Evolutionary conservation across 805 yeast genomes (phyloP), one percentile per base, ranked within the genome.

Genomic region (Ogataea methanolica): DNA sequence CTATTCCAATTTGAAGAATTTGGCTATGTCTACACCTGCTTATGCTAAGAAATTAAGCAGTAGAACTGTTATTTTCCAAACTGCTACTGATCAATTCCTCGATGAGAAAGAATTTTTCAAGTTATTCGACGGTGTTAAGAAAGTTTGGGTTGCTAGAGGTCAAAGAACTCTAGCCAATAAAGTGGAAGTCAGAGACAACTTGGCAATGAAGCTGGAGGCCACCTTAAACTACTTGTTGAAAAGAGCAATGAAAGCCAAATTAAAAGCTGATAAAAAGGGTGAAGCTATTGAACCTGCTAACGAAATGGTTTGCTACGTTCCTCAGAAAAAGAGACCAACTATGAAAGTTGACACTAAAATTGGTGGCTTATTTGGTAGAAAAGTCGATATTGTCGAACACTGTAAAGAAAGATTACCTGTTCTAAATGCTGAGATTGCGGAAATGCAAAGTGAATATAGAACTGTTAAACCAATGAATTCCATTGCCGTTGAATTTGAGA

Each of bases 31-130:
- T 1, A 79, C 96, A 9, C 96, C 96, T 17, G 76, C 81, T 51
- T 88, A 88, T 63, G 86, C 95, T 38, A 74, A 76, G 49, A 82
- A 80, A 56, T 65, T 87, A 35, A 77, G 92, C 15, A 84, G 92
- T 12, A 80, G 96, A 63, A 85, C 92, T 2, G 88, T 92, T 1
- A 72, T 92, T 43, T 82, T 91, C 66, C 96, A 87, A 67, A 79
- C 87, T 8, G 92, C 90, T 6, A 94, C 97, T 11, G 79, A 83
- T 48, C 78, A 82, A 48, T 79, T 80, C 58, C 70, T 88, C 48
- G 82, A 81, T 61, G 95, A 85, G 61, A 72, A 75, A 47, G 89
- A 87, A 45, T 79, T 92, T 50, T 72, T 78, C 57, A 83, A 83
- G 61, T 63, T 91, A 48, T 91, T 89, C 60, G 83, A 80, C 39